Evolutionary conservation across 2,329 filamentous ascomycete species (phyloP).

Genomic region (Aspergillus glaucus): DNA sequence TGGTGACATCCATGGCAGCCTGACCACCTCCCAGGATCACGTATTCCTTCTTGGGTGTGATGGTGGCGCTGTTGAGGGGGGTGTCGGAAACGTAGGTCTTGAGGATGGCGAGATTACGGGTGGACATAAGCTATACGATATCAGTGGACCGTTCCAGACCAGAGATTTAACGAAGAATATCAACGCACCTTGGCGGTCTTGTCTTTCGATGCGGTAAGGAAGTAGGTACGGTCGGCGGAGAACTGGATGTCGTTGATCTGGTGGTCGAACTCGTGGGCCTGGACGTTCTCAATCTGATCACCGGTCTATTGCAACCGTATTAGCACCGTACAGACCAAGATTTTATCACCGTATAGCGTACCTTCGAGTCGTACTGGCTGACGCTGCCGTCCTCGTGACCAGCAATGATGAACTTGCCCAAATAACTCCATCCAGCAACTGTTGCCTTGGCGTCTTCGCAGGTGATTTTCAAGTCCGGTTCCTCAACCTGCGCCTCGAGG

Average conservation of each 20-base stretch:
- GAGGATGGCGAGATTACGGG: slow-evolving; percentile 79
- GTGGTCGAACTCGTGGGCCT: slow-evolving; percentile 76
- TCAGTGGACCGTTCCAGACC: slow-evolving; percentile 11
- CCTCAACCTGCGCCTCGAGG: slow-evolving; percentile 70
- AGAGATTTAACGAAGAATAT: neutral
- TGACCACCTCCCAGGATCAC: slow-evolving; percentile 97
- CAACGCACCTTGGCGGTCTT: slow-evolving; percentile 77
- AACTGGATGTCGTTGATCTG: slow-evolving; percentile 92
- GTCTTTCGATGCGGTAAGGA: slow-evolving; percentile 97
- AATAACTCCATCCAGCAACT: slow-evolving; percentile 92
- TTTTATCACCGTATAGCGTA: slow-evolving; percentile 26
- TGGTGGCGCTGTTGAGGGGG: slow-evolving; percentile 89
- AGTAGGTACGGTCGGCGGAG: slow-evolving; percentile 89
- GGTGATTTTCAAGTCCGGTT: slow-evolving; percentile 78
- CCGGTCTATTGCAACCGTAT: slow-evolving; percentile 52
- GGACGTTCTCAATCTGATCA: slow-evolving; percentile 72
- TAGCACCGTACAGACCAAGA: slow-evolving; percentile 3
- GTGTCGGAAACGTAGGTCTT: slow-evolving; percentile 93
- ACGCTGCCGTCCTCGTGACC: slow-evolving; percentile 95
- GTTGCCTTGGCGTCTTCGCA: slow-evolving; percentile 96
- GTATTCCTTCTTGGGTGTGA: slow-evolving; percentile 93
- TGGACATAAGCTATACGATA: slow-evolving; percentile 62
- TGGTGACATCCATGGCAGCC: slow-evolving; percentile 98
- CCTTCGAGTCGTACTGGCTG: slow-evolving; percentile 86
- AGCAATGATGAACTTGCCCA: slow-evolving; percentile 93